Evolutionary conservation across 1,284 basidiomycete species (phyloP), one percentile per base, ranked within the genome.

Genomic region (Ganoderma lucidum): DNA sequence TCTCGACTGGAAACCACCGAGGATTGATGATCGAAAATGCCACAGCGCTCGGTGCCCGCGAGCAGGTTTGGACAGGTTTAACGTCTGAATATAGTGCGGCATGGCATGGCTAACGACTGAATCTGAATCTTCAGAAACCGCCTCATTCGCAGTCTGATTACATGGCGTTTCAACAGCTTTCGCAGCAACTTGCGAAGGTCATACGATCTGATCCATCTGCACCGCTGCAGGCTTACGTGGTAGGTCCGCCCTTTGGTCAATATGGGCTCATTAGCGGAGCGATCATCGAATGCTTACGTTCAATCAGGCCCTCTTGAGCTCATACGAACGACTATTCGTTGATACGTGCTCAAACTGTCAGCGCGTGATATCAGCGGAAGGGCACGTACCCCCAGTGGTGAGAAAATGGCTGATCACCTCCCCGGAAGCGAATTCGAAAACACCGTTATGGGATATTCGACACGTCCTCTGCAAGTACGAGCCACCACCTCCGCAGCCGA

Each of bases 61-160:
- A 93, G 81, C 85, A 83, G 81, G 92, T 90, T 56, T 17, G 53
- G 53, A 73, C 65, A 83, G 59, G 58, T 14, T 58, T 17, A 30
- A 6, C 9, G 37, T 45, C 44, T 45, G 15, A 45, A 19, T 12
- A 44, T 28, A 32, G 48, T 42, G 8, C 42, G 15, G 39, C 61
- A 35, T 62, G 59, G 10, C 17, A 19, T 30, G 35, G 48, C 61
- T 61, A 37, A 68, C 70, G 70, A 64, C 30, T 63, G 12, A 30
- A 48, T 45, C 23, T 23, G 23, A 23, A 23, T 51, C 63, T 63
- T 45, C 75, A 92, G 90, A 91, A 88, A 80, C 80, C 85, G 15
- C 88, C 90, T 2, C 88, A 93, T 77, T 87, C 87, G 14, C 88
- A 91, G 73, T 92, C 90, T 10, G 86, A 88, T 39, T 93, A 84